These are phyloP conservation scores for Leccinum longicurvipes DNA, from an alignment of 768 basidiomycete genomes.

Conservation along the genomic window DNA sequence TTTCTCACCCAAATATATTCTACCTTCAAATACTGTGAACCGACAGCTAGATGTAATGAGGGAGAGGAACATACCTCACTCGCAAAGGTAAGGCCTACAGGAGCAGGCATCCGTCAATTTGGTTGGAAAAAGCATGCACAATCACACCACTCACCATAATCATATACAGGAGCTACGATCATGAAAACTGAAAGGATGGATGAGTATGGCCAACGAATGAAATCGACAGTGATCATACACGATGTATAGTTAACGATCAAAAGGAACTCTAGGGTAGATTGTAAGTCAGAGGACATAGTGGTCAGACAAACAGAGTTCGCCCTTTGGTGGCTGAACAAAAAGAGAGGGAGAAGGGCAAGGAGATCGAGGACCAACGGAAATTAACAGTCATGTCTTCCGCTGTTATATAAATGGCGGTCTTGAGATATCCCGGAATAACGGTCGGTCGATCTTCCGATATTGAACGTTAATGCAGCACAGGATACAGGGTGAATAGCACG, in stretches of 20 bases:
- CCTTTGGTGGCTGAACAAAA: not conserved
- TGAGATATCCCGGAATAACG: not conserved
- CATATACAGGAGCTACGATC: not conserved
- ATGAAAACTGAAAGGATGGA: not conserved
- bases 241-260: not conserved
- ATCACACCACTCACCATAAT: not conserved
- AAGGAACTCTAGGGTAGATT: not conserved
- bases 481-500: not conserved
- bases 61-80: not conserved
- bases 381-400: not conserved
- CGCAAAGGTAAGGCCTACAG: conserved; percentile 7
- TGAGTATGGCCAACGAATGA: not conserved
- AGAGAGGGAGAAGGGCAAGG: not conserved
- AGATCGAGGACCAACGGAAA: not conserved
- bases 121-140: not conserved
- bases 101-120: not conserved
- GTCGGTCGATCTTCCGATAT: not conserved
- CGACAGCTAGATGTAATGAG: not conserved
- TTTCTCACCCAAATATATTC: conserved; percentile 17
- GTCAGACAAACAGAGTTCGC: not conserved
- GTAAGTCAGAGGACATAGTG: not conserved
- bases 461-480: not conserved
- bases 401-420: not conserved
- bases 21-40: conserved; percentile 1
- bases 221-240: not conserved